These are phyloP conservation scores for Alternaria sp. DNA, from an alignment of 2,329 filamentous ascomycete genomes.

Conservation along the genomic window DNA sequence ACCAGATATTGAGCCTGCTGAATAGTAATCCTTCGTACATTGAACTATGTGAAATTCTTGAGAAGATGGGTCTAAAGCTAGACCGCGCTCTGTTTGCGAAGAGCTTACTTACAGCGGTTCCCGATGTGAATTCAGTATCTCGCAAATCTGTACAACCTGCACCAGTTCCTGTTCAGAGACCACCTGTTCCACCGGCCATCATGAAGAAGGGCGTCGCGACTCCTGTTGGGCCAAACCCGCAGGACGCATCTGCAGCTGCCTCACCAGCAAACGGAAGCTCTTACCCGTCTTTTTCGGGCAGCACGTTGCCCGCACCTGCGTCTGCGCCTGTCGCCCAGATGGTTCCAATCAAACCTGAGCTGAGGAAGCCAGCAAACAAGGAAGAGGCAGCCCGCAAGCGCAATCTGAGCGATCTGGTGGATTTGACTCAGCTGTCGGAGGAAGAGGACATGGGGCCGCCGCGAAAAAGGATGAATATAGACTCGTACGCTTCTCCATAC, in stretches of 20 bases:
- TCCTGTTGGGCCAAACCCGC: slow-evolving; percentile 28
- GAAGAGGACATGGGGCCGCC: slow-evolving; percentile 52
- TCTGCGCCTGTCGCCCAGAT: slow-evolving; percentile 45
- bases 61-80: slow-evolving; percentile 59
- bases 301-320: slow-evolving; percentile 24
- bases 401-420: slow-evolving; percentile 63
- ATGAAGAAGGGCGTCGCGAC: slow-evolving; percentile 32
- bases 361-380: slow-evolving; percentile 57
- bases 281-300: slow-evolving; percentile 29
- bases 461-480: slow-evolving; percentile 42
- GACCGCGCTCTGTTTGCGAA: slow-evolving; percentile 64
- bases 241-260: slow-evolving; percentile 26
- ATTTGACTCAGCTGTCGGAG: slow-evolving; percentile 60
- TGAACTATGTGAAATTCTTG: slow-evolving; percentile 63
- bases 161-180: slow-evolving; percentile 20
- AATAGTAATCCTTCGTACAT: slow-evolving; percentile 64
- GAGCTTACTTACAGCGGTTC: slow-evolving; percentile 58
- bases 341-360: slow-evolving; percentile 38
- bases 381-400: slow-evolving; percentile 65
- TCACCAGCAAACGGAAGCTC: slow-evolving; percentile 23
- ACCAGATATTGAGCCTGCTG: slow-evolving; percentile 58
- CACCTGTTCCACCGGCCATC: slow-evolving; percentile 33
- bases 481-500: slow-evolving; percentile 21
- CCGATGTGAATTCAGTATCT: slow-evolving; percentile 51
- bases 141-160: slow-evolving; percentile 28